Evolutionary conservation across 1,284 basidiomycete genomes (phyloP), one percentile per base, ranked within the genome.

Genomic region (Cryptococcus sp.): DNA sequence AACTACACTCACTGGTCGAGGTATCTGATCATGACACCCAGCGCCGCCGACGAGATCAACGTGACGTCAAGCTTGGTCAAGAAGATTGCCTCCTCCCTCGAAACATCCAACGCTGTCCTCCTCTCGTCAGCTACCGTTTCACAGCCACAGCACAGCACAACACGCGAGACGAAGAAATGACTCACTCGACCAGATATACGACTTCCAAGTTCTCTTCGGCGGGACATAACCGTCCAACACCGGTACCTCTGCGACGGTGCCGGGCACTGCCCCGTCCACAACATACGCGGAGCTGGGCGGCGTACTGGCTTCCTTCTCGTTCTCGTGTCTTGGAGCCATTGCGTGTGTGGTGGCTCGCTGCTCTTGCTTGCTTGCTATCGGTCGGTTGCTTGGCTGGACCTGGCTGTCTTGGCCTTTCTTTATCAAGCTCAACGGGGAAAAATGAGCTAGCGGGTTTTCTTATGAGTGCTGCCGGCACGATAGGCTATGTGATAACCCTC

Each of bases 11-110:
- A 60, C 61, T 63, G 57, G 52, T 66, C 69, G 12, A 71, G 57
- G 50, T 67, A 69, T 23, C 66, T 63, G 44, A 68, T 66, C 60
- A 68, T 63, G 23, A 68, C 65, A 28, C 66, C 65, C 45, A 68
- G 44, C 16, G 62, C 66, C 15, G 63, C 64, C 5, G 61, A 65
- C 5, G 63, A 55, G 53, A 71, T 66, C 15, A 71, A 52, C 9
- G 65, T 67, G 45, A 66, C 23, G 46, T 71, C 69, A 9, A 71
- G 61, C 53, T 63, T 67, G 20, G 62, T 64, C 12, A 69, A 55
- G 36, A 69, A 68, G 15, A 52, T 36, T 9, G 57, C 54, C 49
- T 71, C 69, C 40, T 66, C 66, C 28, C 56, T 59, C 1, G 64
- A 50, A 3, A 61, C 56, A 35, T 63, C 59, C 4, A 65, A 21